phyloP scores from a whole-genome alignment of 176 grass and related monocot species.

The Rhynchospora tenuis region DNA sequence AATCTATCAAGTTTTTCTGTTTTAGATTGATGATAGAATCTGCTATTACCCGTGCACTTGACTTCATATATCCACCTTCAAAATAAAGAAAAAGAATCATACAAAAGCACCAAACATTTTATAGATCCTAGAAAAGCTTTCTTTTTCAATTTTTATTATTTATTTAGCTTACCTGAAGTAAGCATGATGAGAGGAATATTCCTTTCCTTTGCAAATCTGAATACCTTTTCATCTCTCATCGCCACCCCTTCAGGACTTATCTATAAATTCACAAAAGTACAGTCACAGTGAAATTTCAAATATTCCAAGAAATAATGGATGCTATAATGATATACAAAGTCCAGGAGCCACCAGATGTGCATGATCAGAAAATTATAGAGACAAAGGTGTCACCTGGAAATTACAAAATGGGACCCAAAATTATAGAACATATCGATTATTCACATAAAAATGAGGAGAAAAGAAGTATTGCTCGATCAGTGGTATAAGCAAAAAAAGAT shows the following conservation, averaged over 20 bases:
- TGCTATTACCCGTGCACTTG: slow-evolving; percentile 67
- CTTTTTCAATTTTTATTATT: background rate
- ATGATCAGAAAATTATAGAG: background rate
- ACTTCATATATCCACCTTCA: slow-evolving; percentile 95
- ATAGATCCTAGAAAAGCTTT: background rate
- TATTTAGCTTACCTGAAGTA: slow-evolving; percentile 62
- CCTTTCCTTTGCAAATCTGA: slow-evolving; percentile 77
- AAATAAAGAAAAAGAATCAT: background rate
- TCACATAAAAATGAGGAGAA: background rate
- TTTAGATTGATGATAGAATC: slow-evolving; percentile 82
- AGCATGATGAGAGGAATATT: slow-evolving; percentile 85
- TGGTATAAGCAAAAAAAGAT: background rate
- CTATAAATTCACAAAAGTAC: slow-evolving; percentile 29
- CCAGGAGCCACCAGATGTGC: no score
- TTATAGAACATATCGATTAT: background rate
- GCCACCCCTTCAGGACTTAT: slow-evolving; percentile 61
- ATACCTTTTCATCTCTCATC: slow-evolving; percentile 92
- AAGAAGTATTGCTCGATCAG: background rate
- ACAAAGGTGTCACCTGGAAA: background rate
- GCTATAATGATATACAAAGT: no score
- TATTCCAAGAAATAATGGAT: background rate
- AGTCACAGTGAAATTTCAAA: background rate
- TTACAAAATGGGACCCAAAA: background rate
- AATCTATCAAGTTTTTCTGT: slow-evolving; percentile 63
- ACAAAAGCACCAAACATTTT: background rate